Evolutionary conservation across 306 rosid genomes (phyloP).

Genomic region (Geum urbanum): DNA sequence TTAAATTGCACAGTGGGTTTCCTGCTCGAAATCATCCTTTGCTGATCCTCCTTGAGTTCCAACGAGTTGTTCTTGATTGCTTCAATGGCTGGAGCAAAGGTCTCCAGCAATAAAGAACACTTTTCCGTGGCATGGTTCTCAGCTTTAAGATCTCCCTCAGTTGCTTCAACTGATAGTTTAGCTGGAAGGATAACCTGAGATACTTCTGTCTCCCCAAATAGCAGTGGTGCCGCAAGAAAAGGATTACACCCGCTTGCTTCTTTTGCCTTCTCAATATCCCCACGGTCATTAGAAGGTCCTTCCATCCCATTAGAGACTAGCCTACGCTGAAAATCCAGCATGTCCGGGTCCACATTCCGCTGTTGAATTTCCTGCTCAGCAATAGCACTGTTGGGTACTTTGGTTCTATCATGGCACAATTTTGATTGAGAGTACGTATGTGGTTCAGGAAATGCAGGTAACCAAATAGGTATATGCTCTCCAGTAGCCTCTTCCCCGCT

Average conservation of each 20-base stretch:
- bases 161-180: slow-evolving; percentile 39
- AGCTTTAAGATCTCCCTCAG: slow-evolving; percentile 27
- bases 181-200: slow-evolving; percentile 54
- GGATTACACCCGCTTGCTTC: slow-evolving; percentile 58
- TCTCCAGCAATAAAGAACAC: slow-evolving; percentile 52
- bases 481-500: slow-evolving; percentile 54
- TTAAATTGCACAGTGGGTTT: slow-evolving; percentile 62
- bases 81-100: slow-evolving; percentile 81
- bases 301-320: slow-evolving; percentile 42
- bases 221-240: slow-evolving; percentile 64
- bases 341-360: slow-evolving; percentile 37
- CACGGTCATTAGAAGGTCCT: slow-evolving; percentile 37
- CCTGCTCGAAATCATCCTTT: slow-evolving; percentile 36
- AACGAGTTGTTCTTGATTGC: slow-evolving; percentile 40
- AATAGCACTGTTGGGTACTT: slow-evolving; percentile 31
- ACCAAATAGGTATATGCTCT: slow-evolving; percentile 79
- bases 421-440: slow-evolving; percentile 35
- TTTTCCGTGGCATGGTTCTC: slow-evolving; percentile 41
- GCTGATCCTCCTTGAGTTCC: slow-evolving; percentile 44
- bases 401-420: slow-evolving; percentile 29
- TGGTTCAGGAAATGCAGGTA: slow-evolving; percentile 76
- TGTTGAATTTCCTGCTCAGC: slow-evolving; percentile 48
- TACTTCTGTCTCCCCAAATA: slow-evolving; percentile 67
- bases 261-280: slow-evolving; percentile 45
- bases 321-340: slow-evolving; percentile 50